phyloP scores from a whole-genome alignment of 768 basidiomycete genomes.

The Leccinellum albellum region DNA sequence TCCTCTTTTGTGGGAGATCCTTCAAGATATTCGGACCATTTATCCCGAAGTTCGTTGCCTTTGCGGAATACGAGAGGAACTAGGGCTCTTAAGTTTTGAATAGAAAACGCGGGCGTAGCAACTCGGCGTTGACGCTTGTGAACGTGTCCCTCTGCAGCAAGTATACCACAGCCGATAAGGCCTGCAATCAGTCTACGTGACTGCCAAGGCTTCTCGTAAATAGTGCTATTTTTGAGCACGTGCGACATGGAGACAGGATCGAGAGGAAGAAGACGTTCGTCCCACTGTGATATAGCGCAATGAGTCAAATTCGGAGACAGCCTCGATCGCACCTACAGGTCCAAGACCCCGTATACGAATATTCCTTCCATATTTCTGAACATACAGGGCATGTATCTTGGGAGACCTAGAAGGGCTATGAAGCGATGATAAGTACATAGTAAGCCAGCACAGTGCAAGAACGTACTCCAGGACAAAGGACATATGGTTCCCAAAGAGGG shows the following conservation, averaged over 20 bases:
- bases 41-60: constrained; percentile 56
- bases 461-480: constrained; percentile 55
- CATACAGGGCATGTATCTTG: constrained; percentile 48
- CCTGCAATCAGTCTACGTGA: constrained; percentile 69
- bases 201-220: constrained; percentile 83
- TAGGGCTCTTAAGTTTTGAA: constrained; percentile 70
- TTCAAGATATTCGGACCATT: constrained; percentile 52
- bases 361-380: constrained; percentile 61
- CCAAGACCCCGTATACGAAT: constrained; percentile 65
- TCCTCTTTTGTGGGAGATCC: constrained; percentile 11
- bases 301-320: constrained; percentile 9
- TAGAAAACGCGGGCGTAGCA: constrained; percentile 72
- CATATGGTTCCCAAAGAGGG: constrained; percentile 54
- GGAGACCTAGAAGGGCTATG: constrained; percentile 53
- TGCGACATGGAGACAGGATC: constrained; percentile 75
- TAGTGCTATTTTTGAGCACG: constrained; percentile 64
- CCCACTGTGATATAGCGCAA: constrained; percentile 48
- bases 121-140: constrained; percentile 82
- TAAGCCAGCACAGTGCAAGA: background rate
- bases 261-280: constrained; percentile 72
- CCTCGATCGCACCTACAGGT: constrained; percentile 48
- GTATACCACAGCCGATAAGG: constrained; percentile 81
- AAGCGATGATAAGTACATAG: background rate
- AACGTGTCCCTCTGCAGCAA: constrained; percentile 70
- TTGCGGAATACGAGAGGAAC: constrained; percentile 71